Base-by-base conservation (phyloP, 164 flowering plant genomes). In the Pachysandra terminalis region DNA sequence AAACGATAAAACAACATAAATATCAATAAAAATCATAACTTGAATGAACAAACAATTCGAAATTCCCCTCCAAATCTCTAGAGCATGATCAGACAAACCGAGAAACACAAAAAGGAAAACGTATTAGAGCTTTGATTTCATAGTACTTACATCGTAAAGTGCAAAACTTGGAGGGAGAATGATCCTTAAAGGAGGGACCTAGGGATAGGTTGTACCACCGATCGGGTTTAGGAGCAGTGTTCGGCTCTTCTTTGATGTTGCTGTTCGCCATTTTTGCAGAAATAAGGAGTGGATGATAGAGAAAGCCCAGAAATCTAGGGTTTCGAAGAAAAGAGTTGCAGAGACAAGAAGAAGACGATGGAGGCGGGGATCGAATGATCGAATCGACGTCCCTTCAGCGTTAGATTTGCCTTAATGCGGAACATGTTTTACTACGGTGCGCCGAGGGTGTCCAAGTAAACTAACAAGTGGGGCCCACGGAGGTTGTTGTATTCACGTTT, bases 201-300 rank as follows among this genome's bases (percentile, higher is more conserved):
- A 93, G 83, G 70, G 80, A 81, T 53, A 93, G 85, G 56, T 90
- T 71, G 72, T 84, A 93, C 98, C 97, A 91, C 19, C 79, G 85
- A 75, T 90, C 87, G 56, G 88, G 65, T 56, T 76, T 78, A 2
- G 98, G 98, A 41, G 88, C 96, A 0, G 85, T 79, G 63, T 55
- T 78, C 23, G 94, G 90, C 73, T 87, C 96, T 49, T 87, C 87
- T 37, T 65, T 81, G 73, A 76, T 75, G 67, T 81, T 73, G 67
- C 49, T 74, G 77, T 81, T 78, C 59, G 87, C 85, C 91, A 89
- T 85, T 63, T 5, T 55, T 45, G 56, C 49, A 12, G 0, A 0
- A 26, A 9, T 27, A 58, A 56, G 37, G 37, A 58, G 37, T 15
- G 7, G 5, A 17, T 9, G 16, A 14, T 16, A 26, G 5, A 0